Conservation (phyloP, 225 moss, liverwort and hornwort genomes). For the Marchantia polymorpha region DNA sequence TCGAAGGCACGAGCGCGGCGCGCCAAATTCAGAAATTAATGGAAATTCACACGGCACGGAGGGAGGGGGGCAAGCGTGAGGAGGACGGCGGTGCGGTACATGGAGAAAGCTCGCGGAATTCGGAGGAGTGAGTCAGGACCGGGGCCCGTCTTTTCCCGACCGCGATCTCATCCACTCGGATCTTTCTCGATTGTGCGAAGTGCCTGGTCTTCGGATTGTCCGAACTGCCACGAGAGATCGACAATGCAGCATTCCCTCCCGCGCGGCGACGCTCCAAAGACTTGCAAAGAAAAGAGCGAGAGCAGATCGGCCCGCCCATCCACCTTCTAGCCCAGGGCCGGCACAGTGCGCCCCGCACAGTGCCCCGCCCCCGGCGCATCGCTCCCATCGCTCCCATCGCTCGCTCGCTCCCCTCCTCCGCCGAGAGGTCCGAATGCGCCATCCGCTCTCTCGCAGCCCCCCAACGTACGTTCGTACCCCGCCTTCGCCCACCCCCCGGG, state of each 20-base stretch:
- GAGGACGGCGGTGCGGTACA: background rate
- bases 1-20: background rate
- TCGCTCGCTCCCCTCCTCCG: background rate
- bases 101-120: background rate
- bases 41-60: background rate
- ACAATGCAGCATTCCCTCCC: background rate
- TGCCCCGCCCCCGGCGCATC: background rate
- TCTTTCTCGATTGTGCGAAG: constrained; percentile 13
- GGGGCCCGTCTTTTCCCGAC: background rate
- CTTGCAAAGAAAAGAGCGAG: constrained; percentile 8
- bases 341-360: background rate
- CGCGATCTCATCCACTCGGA: constrained; percentile 6
- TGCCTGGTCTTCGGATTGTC: background rate
- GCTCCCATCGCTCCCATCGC: background rate
- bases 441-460: too few species aligned
- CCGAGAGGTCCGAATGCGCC: too few species aligned
- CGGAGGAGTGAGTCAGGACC: background rate
- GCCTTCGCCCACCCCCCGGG: background rate
- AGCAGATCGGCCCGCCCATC: constrained; percentile 7
- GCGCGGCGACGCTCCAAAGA: constrained; percentile 10
- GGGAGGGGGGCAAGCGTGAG: too few species aligned
- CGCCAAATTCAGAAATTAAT: background rate
- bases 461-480: background rate
- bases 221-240: constrained; percentile 11
- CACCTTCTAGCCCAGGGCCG: background rate